Evolutionary conservation across 306 rosid species (phyloP), one percentile per base, ranked within the genome.

Genomic region (Hippophae gyantsensis): DNA sequence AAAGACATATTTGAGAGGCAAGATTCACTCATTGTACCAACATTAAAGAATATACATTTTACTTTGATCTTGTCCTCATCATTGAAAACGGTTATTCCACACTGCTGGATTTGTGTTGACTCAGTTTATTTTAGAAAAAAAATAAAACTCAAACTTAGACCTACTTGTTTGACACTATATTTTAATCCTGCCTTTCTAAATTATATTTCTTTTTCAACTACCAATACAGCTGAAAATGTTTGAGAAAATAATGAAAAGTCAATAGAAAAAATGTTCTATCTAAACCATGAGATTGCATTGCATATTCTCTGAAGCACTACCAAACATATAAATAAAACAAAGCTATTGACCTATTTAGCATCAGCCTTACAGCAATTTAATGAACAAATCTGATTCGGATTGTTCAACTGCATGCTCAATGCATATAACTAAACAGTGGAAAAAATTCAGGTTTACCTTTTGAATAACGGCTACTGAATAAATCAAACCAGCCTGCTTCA

Each of bases 401-500:
- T 32, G 10, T 46, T 46, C 7, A 46, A 7, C 50, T 2, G 11
- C 23, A 32, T 32, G 38, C 38, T 32, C 38, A 32, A 32, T 32
- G 38, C 38, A 32, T 32, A 65, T 14, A 65, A 41, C 48, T 12
- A 13, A 46, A 46, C 32, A 32, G 38, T 3, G 38, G 5, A 32
- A 32, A 32, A 32, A 32, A 52, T 50, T 45, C 42, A 38, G 46
- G 38, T 43, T 53, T 83, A 87, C 98, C 93, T 83, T 87, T 92
- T 89, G 89, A 61, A 51, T 92, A 92, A 68, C 98, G 92, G 75
- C 84, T 80, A 67, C 95, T 81, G 68, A 92, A 92, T 74, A 92
- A 76, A 81, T 92, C 98, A 62, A 89, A 72, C 98, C 98, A 92
- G 63, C 96, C 93, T 3, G 98, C 96, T 71, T 92, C 98, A 43